These are phyloP conservation scores for Fagopyrum esculentum DNA, from an alignment of 148 eudicot species.

Conservation along the genomic window DNA sequence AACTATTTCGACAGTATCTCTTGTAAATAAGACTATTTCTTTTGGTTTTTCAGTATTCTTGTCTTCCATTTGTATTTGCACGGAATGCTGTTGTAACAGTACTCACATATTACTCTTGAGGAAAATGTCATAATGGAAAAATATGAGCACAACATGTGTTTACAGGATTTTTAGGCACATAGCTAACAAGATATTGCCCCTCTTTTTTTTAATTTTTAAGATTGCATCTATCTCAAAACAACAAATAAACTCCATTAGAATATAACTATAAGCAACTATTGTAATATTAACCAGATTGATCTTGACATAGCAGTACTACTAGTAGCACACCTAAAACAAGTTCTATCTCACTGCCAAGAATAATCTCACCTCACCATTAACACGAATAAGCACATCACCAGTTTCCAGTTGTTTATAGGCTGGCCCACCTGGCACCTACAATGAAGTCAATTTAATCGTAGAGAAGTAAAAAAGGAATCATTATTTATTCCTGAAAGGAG, in stretches of 20 bases:
- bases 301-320: not conserved
- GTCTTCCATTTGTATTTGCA: not conserved
- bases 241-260: not conserved
- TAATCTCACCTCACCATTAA: conserved; percentile 70
- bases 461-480: not conserved
- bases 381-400: conserved; percentile 88
- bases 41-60: not conserved
- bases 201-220: not conserved
- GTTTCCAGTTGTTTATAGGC: conserved; percentile 79
- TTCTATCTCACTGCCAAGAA: not conserved
- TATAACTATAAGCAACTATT: not conserved
- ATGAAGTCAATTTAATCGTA: conserved; percentile 10
- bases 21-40: not conserved
- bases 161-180: not conserved
- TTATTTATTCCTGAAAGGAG: not conserved
- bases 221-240: not conserved
- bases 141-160: not conserved
- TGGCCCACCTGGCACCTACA: conserved; percentile 98
- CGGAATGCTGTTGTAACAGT: not conserved
- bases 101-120: not conserved
- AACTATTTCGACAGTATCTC: not conserved
- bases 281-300: not conserved
- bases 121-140: not conserved
- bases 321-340: not conserved
- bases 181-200: not conserved